Percentiles rank a stretch among this genome's conserved stretches.
Conservation (phyloP, 208 protist genomes). For the Crithidia thermophila region DNA sequence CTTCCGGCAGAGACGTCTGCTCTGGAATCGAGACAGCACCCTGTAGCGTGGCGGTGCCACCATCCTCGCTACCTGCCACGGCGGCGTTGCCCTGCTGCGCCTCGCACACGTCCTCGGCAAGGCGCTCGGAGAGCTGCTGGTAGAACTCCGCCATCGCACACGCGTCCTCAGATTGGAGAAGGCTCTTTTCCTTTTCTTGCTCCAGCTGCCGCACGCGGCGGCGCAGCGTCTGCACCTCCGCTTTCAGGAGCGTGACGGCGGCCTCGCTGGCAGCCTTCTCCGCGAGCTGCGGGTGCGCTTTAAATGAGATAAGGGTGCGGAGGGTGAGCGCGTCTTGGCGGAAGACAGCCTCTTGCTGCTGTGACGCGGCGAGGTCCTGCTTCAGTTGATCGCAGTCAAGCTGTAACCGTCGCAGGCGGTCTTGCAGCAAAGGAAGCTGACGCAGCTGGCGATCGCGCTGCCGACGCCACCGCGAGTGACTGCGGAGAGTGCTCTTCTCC, state of each 20-base stretch:
- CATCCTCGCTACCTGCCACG: background rate
- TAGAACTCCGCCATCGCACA: slow-evolving; percentile 46
- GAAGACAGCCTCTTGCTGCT: slow-evolving; percentile 32
- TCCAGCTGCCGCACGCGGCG: slow-evolving; percentile 26
- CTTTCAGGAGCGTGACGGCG: slow-evolving; percentile 25
- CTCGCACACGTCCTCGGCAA: background rate
- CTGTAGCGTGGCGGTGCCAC: background rate
- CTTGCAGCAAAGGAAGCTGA: slow-evolving; percentile 38
- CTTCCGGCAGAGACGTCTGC: too few relatives aligned
- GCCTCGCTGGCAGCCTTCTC: slow-evolving; percentile 31
- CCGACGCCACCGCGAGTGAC: slow-evolving; percentile 10
- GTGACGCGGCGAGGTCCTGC: slow-evolving; percentile 36
- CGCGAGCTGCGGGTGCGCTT: slow-evolving; percentile 40
- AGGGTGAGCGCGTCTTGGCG: slow-evolving; percentile 50
- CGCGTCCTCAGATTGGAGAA: slow-evolving; percentile 44
- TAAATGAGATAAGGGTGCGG: slow-evolving; percentile 44
- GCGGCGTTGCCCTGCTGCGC: background rate
- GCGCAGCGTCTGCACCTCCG: slow-evolving; percentile 37
- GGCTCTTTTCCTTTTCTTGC: slow-evolving; percentile 38
- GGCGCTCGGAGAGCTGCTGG: slow-evolving; percentile 1
- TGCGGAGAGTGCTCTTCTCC: background rate
- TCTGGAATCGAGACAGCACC: background rate
- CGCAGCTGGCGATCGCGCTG: slow-evolving; percentile 34
- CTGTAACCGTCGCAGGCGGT: slow-evolving; percentile 33
- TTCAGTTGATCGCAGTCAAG: slow-evolving; percentile 32